phyloP scores from a whole-genome alignment of 305 asterid genomes.

The Rubia balearica region DNA sequence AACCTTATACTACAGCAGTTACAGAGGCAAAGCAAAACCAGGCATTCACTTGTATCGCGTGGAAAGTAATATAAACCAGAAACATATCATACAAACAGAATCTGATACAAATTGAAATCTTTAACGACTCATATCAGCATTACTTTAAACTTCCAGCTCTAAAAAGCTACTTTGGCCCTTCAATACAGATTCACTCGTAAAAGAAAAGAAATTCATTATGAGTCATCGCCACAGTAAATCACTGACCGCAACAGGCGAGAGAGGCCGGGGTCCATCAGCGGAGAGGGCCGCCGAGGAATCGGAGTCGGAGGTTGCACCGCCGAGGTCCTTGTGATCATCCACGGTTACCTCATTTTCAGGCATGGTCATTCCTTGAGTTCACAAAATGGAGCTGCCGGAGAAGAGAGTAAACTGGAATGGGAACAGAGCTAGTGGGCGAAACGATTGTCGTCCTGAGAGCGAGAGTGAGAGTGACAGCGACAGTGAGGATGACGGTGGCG shows the following conservation, averaged over 20 bases:
- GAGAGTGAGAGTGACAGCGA: too few species aligned
- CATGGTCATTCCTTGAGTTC: conserved; percentile 26
- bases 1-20: not conserved
- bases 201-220: not conserved
- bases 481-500: not conserved
- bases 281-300: conserved; percentile 76
- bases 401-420: not conserved
- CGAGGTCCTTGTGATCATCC: conserved; percentile 44
- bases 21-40: not conserved
- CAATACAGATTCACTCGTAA: too few species aligned
- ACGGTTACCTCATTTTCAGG: conserved; percentile 44
- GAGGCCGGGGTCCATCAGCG: conserved; percentile 29
- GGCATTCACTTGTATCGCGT: not conserved
- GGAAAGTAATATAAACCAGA: not conserved
- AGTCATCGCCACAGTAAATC: not conserved
- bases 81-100: not conserved
- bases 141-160: not conserved
- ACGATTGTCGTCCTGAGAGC: not conserved
- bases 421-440: not conserved
- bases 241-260: conserved; percentile 32
- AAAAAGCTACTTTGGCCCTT: not conserved
- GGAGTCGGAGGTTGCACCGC: conserved; percentile 39
- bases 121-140: not conserved
- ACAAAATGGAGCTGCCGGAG: not conserved
- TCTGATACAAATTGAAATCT: not conserved